Conservation (phyloP, 345 rosid genomes). For the Raphanus sativus region DNA sequence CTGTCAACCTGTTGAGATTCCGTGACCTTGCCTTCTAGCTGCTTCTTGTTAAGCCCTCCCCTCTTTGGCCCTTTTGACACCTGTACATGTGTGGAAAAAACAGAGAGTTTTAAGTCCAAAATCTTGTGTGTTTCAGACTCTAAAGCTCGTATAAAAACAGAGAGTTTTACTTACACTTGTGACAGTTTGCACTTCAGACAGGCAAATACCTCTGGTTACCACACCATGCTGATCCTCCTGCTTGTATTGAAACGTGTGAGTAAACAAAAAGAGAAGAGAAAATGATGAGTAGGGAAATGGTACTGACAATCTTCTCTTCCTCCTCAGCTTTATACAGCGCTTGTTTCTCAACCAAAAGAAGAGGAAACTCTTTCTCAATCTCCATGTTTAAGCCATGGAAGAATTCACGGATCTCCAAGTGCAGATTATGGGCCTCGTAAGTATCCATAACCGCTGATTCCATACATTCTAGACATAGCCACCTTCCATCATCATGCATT, state of each 20-base stretch:
- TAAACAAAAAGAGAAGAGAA: background rate
- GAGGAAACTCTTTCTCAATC: constrained; percentile 20
- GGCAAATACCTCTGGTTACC: background rate
- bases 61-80: background rate
- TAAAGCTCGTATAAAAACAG: background rate
- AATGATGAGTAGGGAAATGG: background rate
- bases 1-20: background rate
- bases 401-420: constrained; percentile 80
- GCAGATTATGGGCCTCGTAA: constrained; percentile 71
- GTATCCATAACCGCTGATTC: constrained; percentile 87
- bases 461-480: constrained; percentile 81
- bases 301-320: background rate
- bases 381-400: constrained; percentile 86
- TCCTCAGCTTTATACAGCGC: background rate
- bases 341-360: constrained; percentile 52
- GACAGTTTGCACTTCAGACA: background rate
- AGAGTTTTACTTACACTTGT: background rate
- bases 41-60: background rate
- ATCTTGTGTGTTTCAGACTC: background rate
- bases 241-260: background rate
- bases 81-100: background rate
- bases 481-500: constrained; percentile 64
- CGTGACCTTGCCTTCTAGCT: background rate
- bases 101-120: background rate
- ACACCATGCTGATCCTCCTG: background rate